Base-by-base conservation (phyloP, 257 asterid genomes). In the Eucommia ulmoides region DNA sequence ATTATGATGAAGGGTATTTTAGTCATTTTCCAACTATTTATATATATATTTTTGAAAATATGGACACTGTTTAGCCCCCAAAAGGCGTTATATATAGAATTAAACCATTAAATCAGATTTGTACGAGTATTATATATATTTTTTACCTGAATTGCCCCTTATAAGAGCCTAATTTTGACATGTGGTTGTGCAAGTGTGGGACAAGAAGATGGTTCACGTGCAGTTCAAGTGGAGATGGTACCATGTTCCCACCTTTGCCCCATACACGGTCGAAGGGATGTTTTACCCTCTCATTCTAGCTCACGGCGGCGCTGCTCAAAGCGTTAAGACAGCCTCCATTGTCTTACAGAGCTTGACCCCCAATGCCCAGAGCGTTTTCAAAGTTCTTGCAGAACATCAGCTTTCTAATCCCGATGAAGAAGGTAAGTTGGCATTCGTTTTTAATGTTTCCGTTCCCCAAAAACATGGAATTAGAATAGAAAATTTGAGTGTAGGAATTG, bases 211-310 rank as follows among this genome's bases (percentile, higher is more conserved):
- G 98, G 94, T 83, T 33, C 94, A 89, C 70, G 85, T 83, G 24
- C 92, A 83, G 77, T 89, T 86, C 82, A 81, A 86, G 55, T 89
- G 98, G 98, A 85, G 79, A 66, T 85, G 98, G 98, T 71, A 63
- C 68, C 96, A 86, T 52, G 93, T 80, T 52, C 98, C 98, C 33
- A 89, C 98, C 8, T 89, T 73, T 54, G 86, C 88, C 44, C 86
- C 94, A 23, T 83, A 85, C 82, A 82, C 76, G 58, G 74, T 77
- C 7, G 96, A 89, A 80, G 93, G 92, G 61, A 70, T 65, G 64
- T 89, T 85, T 68, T 65, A 68, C 50, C 94, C 98, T 33, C 72
- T 77, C 45, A 69, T 89, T 55, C 94, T 89, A n/a, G 72, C 93
- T 22, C 98, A 83, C 45, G 73, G 60, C 51, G 88, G 96, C 22